phyloP scores from a whole-genome alignment of 2,329 filamentous ascomycete genomes.

The Phoma herbarum region DNA sequence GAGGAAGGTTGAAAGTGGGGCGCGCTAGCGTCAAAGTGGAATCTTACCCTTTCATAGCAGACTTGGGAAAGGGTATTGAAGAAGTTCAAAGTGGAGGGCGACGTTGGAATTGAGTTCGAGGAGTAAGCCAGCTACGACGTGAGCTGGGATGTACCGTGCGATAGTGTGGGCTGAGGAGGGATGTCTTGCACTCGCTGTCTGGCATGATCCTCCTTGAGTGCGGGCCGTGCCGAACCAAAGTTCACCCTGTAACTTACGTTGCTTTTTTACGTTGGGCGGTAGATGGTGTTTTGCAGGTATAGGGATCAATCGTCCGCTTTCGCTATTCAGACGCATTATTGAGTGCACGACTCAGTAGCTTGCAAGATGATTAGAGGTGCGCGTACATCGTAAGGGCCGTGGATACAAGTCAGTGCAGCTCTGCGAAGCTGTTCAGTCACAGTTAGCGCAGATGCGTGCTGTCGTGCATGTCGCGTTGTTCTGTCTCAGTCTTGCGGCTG shows the following conservation, averaged over 20 bases:
- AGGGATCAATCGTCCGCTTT: background rate
- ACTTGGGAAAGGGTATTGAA: background rate
- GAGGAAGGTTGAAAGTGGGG: background rate
- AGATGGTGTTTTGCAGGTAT: background rate
- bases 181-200: background rate
- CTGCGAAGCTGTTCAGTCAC: background rate
- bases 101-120: background rate
- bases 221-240: conserved; percentile 20
- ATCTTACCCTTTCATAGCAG: too few species aligned
- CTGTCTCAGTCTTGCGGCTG: conserved; percentile 16
- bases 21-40: background rate
- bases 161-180: background rate
- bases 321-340: background rate
- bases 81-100: background rate
- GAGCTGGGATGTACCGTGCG: background rate
- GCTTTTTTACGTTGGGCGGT: conserved; percentile 5
- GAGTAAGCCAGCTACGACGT: background rate
- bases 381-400: background rate
- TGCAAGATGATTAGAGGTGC: background rate
- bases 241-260: background rate
- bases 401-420: background rate
- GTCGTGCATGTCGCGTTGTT: conserved; percentile 3
- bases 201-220: conserved; percentile 9
- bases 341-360: background rate
- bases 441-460: background rate